A percentile compares a stretch with the other conserved stretches of the same genome.
Conservation (phyloP, 2,329 filamentous ascomycete species). For the Trichoderma brevicompactum region DNA sequence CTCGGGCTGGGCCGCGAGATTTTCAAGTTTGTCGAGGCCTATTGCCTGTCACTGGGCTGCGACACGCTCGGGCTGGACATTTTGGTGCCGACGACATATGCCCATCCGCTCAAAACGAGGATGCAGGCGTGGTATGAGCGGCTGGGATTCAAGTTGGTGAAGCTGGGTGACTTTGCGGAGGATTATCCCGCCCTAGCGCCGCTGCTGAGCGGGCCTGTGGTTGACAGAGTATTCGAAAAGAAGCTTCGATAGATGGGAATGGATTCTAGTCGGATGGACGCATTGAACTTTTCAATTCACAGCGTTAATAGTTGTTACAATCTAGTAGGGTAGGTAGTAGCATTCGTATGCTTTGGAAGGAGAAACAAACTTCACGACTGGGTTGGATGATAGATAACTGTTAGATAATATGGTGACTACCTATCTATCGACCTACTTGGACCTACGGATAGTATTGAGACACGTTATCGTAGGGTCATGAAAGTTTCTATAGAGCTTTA, state of each 20-base stretch:
- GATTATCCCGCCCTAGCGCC: constrained; percentile 39
- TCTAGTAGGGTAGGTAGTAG: too few species aligned
- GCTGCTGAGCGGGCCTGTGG: constrained; percentile 36
- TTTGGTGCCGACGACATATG: constrained; percentile 37
- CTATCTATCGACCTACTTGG: background rate
- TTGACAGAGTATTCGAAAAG: constrained; percentile 41
- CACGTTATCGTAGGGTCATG: background rate
- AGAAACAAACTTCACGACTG: background rate
- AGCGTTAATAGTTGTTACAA: too few species aligned
- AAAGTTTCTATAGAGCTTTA: background rate
- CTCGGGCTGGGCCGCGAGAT: constrained; percentile 36
- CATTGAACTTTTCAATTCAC: too few species aligned
- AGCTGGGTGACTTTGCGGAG: constrained; percentile 36
- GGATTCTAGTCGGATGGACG: too few species aligned
- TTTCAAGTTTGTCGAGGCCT: constrained; percentile 37
- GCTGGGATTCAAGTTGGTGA: constrained; percentile 38
- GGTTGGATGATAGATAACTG: background rate
- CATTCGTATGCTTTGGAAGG: background rate
- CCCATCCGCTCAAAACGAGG: constrained; percentile 37
- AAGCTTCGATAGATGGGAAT: constrained; percentile 14
- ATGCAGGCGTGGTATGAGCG: constrained; percentile 39
- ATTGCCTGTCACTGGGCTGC: constrained; percentile 37
- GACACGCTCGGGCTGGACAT: constrained; percentile 39
- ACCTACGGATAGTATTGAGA: background rate
- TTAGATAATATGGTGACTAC: background rate